Base-by-base conservation (phyloP, 2,329 filamentous ascomycete genomes). In the Fusarium sambucinum region DNA sequence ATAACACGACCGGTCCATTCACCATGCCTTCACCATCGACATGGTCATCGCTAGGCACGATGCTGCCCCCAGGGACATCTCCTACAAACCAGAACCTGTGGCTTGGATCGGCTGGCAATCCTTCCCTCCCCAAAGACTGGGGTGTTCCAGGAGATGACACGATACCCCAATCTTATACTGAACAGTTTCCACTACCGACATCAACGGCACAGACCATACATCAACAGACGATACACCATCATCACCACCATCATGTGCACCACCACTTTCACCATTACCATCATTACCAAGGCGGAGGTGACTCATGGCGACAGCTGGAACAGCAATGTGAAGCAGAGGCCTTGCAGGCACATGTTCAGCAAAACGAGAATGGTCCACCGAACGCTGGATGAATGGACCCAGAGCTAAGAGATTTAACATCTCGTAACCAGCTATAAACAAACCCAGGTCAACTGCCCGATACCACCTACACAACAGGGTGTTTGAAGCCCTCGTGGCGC, bases 221-320 rank as follows among this genome's bases (percentile, higher is more conserved):
- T 1, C n/a, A n/a, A 5, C 69, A 72, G 14, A 60, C 67, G 2
- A 55, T 72, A 11, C 67, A 68, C 1, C 63, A 69, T 10, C 67
- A 69, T 0, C 67, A 69, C 5, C 67, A 69, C 4, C 67, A 69
- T 12, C 69, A 72, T 37, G 63, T 72, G 0, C 69, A 72, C 12
- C 69, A 72, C 9, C 61, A 72, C 13, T 72, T 69, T 6, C 67
- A 72, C 3, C 69, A 72, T 2, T 72, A 72, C n/a, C 69, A 72
- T 11, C 67, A 69, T 16, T 45, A 64, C n/a, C 54, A 67, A 2
- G 59, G 51, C 4, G 64, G 42, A 3, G 59, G 52, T 14, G 67
- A 69, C 12, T 55, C 57, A 12, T 69, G 63, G 67, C 41, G 67
- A 1, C 67, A 69, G 12, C 17, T 69, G 12, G 67, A 69, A 9